Evolutionary conservation across 306 rosid genomes (phyloP), one percentile per base, ranked within the genome.

Genomic region (Prunus campanulata): DNA sequence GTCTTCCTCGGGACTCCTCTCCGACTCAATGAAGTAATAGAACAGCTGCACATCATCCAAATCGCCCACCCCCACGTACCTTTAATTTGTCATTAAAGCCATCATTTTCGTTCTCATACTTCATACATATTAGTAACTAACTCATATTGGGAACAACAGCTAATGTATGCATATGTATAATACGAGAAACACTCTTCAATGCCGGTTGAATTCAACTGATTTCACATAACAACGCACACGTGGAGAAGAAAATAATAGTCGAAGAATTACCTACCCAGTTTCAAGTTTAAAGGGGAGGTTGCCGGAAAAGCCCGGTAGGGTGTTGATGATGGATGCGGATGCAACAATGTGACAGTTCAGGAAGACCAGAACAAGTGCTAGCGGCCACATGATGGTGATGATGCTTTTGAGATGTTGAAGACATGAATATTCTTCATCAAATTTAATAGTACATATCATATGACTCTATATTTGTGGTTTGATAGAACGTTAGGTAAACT

Each of bases 1-100:
- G 27, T 80, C 83, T 29, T 71, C 11, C 30, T 54, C 15, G 9
- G 89, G 85, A 19, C 24, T 64, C 44, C n/a, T 13, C 75, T 80
- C 83, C 0, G 89, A 83, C 61, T 83, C 69, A 3, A 86, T 3
- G 71, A 86, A 86, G 79, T 86, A 83, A 72, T 86, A 86, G 57
- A 86, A 86, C 8, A 86, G 70, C 59, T 80, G 85, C 60, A 77
- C 70, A 35, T 80, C 79, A 10, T 85, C 88, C 20, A 3, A 1
- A 3, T 85, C 78, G 4, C 83, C 89, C n/a, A 80, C 87, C 2
- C 81, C 83, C 46, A 77, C 79, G 49, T 86, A 86, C 76, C 86
- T 83, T 16, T 4, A 55, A 32, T 32, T 35, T 55, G 18, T 55
- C 8, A 52, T 35, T 18, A 16, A 5, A 52, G 0, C 19, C 57